A percentile compares a stretch with the other conserved stretches of the same genome.
These are phyloP conservation scores for Lenzites betulinus DNA, from an alignment of 768 basidiomycete species.

Conservation along the genomic window DNA sequence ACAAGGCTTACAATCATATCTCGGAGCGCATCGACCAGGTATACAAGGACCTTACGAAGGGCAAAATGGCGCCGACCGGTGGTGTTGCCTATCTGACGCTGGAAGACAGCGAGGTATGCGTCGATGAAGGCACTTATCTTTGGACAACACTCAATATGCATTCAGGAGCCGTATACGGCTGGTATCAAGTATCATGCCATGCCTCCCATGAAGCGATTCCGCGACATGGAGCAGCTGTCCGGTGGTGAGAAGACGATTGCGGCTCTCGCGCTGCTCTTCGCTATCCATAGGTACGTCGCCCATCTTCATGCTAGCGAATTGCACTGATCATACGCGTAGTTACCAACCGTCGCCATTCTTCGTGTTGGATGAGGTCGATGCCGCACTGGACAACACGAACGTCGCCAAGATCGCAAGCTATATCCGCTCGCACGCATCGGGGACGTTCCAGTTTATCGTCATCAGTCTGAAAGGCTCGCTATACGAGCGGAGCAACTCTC, in stretches of 20 bases:
- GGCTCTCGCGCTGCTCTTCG: constrained; percentile 93
- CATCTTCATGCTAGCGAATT: background rate
- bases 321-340: constrained; percentile 40
- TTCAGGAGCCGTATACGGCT: constrained; percentile 76
- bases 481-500: constrained; percentile 85
- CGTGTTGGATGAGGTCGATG: constrained; percentile 98
- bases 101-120: constrained; percentile 88
- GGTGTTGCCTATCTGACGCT: constrained; percentile 96
- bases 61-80: constrained; percentile 89
- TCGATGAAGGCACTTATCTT: background rate
- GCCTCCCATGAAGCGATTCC: constrained; percentile 99
- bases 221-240: constrained; percentile 98
- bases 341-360: constrained; percentile 98
- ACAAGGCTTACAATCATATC: constrained; percentile 95
- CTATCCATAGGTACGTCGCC: constrained; percentile 80
- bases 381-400: constrained; percentile 98
- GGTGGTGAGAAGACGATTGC: constrained; percentile 99
- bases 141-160: constrained; percentile 6
- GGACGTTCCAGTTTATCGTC: constrained; percentile 92
- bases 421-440: constrained; percentile 81
- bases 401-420: constrained; percentile 95
- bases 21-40: constrained; percentile 93
- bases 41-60: constrained; percentile 97
- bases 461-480: constrained; percentile 95
- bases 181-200: constrained; percentile 99